These are phyloP conservation scores for Penicillium cinerascens DNA, from an alignment of 495 filamentous ascomycete genomes.

Conservation along the genomic window DNA sequence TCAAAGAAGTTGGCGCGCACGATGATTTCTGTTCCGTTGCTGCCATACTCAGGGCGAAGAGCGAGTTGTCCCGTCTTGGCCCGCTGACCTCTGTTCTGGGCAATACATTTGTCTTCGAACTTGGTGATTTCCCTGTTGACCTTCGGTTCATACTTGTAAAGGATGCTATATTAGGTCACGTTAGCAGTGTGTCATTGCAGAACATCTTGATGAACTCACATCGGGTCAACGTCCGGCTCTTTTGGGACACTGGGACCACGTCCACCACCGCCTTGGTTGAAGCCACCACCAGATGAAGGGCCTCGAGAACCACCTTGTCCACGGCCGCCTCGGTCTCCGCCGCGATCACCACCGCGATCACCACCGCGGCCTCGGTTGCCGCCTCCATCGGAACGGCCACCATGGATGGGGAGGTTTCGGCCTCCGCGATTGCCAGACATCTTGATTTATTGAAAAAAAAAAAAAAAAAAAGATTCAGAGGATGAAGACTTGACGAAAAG, in stretches of 20 bases:
- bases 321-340: background rate
- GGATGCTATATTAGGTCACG: background rate
- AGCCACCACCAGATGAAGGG: background rate
- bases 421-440: background rate
- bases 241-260: background rate
- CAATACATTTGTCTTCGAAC: conserved; percentile 9
- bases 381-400: background rate
- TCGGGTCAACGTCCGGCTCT: background rate
- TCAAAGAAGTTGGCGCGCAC: conserved; percentile 48
- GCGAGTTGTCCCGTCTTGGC: conserved; percentile 10
- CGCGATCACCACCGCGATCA: background rate
- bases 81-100: background rate
- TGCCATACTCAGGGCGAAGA: conserved; percentile 43
- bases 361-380: background rate
- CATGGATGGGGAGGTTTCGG: background rate
- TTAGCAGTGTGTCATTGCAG: background rate
- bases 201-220: conserved; percentile 4
- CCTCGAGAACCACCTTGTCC: background rate
- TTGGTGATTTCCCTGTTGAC: background rate
- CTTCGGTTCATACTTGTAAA: background rate
- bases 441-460: background rate
- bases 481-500: no score
- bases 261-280: background rate
- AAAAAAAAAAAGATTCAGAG: background rate
- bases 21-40: conserved; percentile 27